Evolutionary conservation across 75 land plant species (phyloP).

Genomic region (Pseudotsuga menziesii): DNA sequence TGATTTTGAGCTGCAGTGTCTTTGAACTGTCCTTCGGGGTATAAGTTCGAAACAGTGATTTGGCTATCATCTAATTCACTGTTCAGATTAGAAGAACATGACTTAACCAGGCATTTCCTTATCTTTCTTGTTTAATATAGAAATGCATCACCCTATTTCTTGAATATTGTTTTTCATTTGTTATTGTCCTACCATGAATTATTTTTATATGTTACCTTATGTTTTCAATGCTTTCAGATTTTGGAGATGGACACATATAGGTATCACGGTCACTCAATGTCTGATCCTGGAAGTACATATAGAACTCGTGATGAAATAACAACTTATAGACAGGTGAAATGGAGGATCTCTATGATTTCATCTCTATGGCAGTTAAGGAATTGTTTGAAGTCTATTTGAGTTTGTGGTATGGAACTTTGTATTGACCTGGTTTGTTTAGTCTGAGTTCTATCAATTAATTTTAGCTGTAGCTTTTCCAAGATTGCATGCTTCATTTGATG

Average conservation of each 20-base stretch:
- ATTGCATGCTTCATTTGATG: not conserved
- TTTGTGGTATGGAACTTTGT: not conserved
- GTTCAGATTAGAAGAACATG: not conserved
- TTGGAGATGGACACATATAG: constrained; percentile 47
- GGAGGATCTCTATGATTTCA: not conserved
- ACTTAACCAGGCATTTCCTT: not conserved
- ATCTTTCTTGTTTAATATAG: not conserved
- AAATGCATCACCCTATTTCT: not conserved
- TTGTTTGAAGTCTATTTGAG: not conserved
- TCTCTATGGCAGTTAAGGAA: not conserved
- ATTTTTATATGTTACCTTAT: too few species aligned
- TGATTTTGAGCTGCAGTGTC: not conserved
- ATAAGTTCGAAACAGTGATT: not conserved
- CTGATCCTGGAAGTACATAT: constrained; percentile 53
- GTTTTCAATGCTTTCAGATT: constrained; percentile 16
- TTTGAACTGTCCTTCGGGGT: not conserved
- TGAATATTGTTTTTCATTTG: not conserved
- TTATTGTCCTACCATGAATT: too few species aligned
- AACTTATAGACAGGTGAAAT: constrained; percentile 32
- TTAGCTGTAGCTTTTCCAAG: not conserved
- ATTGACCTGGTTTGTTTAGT: not conserved
- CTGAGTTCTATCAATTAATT: not conserved
- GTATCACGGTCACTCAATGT: constrained; percentile 57
- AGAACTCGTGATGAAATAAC: constrained; percentile 45
- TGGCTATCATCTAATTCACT: not conserved